These are phyloP conservation scores for Suillus fuscotomentosus DNA, from an alignment of 768 basidiomycete species.

Conservation along the genomic window DNA sequence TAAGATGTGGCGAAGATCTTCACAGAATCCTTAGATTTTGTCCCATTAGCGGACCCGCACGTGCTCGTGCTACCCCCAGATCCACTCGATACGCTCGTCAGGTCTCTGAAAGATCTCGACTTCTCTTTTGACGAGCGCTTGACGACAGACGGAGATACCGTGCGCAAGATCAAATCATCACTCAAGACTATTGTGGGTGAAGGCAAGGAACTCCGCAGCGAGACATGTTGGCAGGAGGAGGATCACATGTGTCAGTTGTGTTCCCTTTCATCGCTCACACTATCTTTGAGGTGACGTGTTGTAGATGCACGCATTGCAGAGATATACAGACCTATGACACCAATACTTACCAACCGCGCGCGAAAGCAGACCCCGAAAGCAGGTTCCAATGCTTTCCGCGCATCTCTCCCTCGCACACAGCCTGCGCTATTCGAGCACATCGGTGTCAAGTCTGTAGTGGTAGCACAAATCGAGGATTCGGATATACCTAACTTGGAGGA, in stretches of 20 bases:
- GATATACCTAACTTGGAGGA: conserved; percentile 31
- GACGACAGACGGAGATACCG: conserved; percentile 26
- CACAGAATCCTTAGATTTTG: conserved; percentile 37
- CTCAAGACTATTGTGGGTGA: conserved; percentile 1
- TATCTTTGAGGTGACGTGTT: background rate
- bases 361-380: conserved; percentile 45
- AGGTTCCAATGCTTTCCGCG: conserved; percentile 27
- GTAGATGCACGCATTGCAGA: conserved; percentile 26
- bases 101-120: conserved; percentile 30
- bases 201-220: conserved; percentile 31
- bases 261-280: background rate
- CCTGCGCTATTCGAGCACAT: conserved; percentile 21
- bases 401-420: conserved; percentile 25
- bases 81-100: conserved; percentile 46
- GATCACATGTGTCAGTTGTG: conserved; percentile 32
- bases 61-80: conserved; percentile 54
- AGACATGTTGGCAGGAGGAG: conserved; percentile 37
- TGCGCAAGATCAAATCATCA: conserved; percentile 17
- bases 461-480: conserved; percentile 33
- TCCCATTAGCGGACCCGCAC: conserved; percentile 50
- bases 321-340: conserved; percentile 37
- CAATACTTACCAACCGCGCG: conserved; percentile 44
- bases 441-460: conserved; percentile 22
- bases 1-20: conserved; percentile 33
- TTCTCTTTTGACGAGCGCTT: conserved; percentile 48